These are phyloP conservation scores for Croton laevigatus DNA, from an alignment of 441 rosid species.

Conservation along the genomic window DNA sequence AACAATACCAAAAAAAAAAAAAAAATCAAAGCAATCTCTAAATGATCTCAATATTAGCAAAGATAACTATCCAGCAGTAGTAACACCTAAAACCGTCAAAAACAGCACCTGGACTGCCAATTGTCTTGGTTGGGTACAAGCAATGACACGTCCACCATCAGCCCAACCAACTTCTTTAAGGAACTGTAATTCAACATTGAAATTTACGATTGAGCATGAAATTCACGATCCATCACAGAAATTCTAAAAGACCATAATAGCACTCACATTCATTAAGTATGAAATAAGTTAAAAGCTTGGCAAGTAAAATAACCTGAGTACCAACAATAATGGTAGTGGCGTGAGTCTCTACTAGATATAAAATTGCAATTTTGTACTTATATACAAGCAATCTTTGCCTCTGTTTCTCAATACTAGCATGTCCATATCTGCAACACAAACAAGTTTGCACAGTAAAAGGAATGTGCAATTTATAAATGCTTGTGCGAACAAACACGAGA, in stretches of 20 bases:
- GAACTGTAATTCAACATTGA: constrained; percentile 53
- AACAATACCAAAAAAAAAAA: too few relatives aligned
- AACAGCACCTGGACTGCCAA: constrained; percentile 83
- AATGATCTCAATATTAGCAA: too few relatives aligned
- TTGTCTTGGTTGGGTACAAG: constrained; percentile 97
- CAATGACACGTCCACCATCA: constrained; percentile 87
- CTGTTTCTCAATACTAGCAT: constrained; percentile 72
- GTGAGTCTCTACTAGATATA: constrained; percentile 82
- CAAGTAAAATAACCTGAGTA: constrained; percentile 62
- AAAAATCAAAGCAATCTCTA: too few relatives aligned
- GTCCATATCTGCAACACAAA: constrained; percentile 51
- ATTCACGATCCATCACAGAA: not conserved
- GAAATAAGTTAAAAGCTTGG: not conserved
- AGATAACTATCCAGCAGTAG: too few relatives aligned
- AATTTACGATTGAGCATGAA: not conserved
- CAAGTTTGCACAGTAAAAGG: not conserved
- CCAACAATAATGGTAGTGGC: constrained; percentile 91
- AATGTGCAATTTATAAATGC: not conserved
- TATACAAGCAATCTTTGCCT: constrained; percentile 88
- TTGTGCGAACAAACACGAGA: not conserved
- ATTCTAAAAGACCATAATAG: not conserved
- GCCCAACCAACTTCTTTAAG: constrained; percentile 99
- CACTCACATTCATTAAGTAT: not conserved
- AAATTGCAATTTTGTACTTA: constrained; percentile 72
- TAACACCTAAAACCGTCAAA: too few relatives aligned